These are phyloP conservation scores for Russula olivacea DNA, from an alignment of 768 basidiomycete genomes.

Conservation along the genomic window DNA sequence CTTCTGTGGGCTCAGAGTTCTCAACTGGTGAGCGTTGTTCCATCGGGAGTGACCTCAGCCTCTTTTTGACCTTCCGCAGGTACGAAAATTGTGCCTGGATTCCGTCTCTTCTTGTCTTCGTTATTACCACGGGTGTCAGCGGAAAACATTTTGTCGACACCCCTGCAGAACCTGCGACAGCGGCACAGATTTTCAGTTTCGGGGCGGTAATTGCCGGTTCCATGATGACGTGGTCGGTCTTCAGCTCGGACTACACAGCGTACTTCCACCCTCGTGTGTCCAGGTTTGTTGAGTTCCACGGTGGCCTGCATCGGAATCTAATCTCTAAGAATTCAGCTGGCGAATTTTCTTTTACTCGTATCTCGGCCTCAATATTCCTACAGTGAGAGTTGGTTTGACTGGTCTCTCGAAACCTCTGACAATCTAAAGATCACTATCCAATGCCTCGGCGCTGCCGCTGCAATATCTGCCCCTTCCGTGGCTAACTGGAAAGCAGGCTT, in stretches of 20 bases:
- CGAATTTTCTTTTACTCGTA: slow-evolving; percentile 62
- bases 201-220: slow-evolving; percentile 69
- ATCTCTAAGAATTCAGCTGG: slow-evolving; percentile 35
- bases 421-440: slow-evolving; percentile 35
- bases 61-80: slow-evolving; percentile 34
- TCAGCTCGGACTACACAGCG: slow-evolving; percentile 70
- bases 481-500: slow-evolving; percentile 54
- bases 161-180: slow-evolving; percentile 48
- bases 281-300: slow-evolving; percentile 36
- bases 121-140: slow-evolving; percentile 67
- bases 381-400: slow-evolving; percentile 37
- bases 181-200: slow-evolving; percentile 53
- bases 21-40: slow-evolving; percentile 43
- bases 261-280: slow-evolving; percentile 58
- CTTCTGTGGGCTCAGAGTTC: slow-evolving; percentile 60
- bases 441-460: slow-evolving; percentile 65
- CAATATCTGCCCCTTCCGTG: slow-evolving; percentile 48
- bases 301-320: not conserved
- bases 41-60: not conserved
- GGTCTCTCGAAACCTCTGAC: slow-evolving; percentile 12
- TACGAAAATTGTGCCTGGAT: slow-evolving; percentile 76
- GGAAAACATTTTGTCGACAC: slow-evolving; percentile 58
- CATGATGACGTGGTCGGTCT: slow-evolving; percentile 52
- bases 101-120: slow-evolving; percentile 66
- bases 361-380: slow-evolving; percentile 55